Evolutionary conservation across 148 eudicot genomes (phyloP).

Genomic region (Cornus suecica): DNA sequence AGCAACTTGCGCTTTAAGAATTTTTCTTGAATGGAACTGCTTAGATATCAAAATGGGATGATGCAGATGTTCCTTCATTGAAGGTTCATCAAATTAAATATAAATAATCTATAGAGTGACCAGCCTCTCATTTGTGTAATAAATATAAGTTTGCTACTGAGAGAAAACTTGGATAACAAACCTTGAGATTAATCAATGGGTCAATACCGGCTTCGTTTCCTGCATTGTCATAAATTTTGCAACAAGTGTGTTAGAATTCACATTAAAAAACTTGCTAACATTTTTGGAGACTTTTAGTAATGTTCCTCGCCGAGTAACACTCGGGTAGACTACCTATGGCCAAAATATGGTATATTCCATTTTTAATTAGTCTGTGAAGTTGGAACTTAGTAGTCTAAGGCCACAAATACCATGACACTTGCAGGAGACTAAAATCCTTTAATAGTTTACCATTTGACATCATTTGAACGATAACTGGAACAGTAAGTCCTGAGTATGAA

Average conservation of each 20-base stretch:
- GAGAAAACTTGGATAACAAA: background rate
- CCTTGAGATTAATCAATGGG: conserved; percentile 54
- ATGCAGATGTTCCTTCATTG: no score
- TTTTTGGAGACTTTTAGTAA: background rate
- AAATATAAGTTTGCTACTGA: background rate
- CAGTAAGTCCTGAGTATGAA: conserved; percentile 54
- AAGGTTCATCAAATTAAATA: no score
- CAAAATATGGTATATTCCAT: no score
- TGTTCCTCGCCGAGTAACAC: background rate
- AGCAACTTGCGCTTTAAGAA: no score
- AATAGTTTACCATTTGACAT: conserved; percentile 24
- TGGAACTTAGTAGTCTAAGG: background rate
- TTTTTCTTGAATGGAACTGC: no score
- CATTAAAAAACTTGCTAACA: background rate
- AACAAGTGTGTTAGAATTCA: background rate
- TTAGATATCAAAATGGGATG: no score
- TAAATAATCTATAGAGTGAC: no score
- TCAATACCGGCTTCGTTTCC: conserved; percentile 42
- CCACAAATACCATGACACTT: no score
- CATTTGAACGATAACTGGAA: conserved; percentile 36
- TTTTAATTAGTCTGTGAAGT: background rate
- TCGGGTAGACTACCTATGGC: background rate
- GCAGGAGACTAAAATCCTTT: no score
- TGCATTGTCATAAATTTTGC: conserved; percentile 15
- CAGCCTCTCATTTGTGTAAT: no score